A percentile compares a stretch with the other conserved stretches of the same genome.
These are phyloP conservation scores for Ophiocordyceps unilateralis DNA, from an alignment of 2,329 filamentous ascomycete genomes.

Conservation along the genomic window DNA sequence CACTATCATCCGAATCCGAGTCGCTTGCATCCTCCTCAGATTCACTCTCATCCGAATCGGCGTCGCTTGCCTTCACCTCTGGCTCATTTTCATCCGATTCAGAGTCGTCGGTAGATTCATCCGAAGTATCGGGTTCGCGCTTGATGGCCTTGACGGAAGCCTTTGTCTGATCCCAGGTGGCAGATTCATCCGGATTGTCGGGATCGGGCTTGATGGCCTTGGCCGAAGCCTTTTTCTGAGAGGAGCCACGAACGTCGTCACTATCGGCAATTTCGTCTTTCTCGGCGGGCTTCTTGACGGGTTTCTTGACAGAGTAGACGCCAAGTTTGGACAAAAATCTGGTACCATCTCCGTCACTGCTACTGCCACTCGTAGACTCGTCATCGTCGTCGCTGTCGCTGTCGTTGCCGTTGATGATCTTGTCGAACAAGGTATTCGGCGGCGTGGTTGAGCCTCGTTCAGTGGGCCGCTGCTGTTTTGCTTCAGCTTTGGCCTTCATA, in stretches of 20 bases:
- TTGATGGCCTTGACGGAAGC: conserved; percentile 3
- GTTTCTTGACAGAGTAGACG: conserved; percentile 2
- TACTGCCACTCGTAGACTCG: conserved; percentile 13
- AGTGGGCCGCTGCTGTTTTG: conserved; percentile 13
- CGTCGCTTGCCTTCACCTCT: conserved; percentile 5
- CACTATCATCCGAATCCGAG: no score
- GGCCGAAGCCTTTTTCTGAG: no score
- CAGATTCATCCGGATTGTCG: no score
- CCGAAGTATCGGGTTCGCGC: conserved; percentile 6
- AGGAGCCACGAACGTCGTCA: conserved; percentile 21
- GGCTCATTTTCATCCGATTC: conserved; percentile 9
- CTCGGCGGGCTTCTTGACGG: conserved; percentile 11
- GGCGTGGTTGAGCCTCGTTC: conserved; percentile 14
- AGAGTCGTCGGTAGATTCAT: conserved; percentile 12
- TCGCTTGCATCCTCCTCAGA: no score
- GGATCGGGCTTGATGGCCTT: no score
- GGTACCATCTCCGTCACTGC: conserved; percentile 14
- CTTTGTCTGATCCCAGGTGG: conserved; percentile 3
- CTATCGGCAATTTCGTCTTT: conserved; percentile 24
- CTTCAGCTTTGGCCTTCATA: conserved; percentile 14
- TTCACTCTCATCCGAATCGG: no score
- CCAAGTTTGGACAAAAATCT: conserved; percentile 19
- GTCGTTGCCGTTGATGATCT: conserved; percentile 12
- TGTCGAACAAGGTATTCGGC: conserved; percentile 4
- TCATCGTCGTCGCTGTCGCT: conserved; percentile 13